Evolutionary conservation across 352 stramenopile genomes (phyloP), one percentile per base, ranked within the genome.

Genomic region (Phytophthora litchii): DNA sequence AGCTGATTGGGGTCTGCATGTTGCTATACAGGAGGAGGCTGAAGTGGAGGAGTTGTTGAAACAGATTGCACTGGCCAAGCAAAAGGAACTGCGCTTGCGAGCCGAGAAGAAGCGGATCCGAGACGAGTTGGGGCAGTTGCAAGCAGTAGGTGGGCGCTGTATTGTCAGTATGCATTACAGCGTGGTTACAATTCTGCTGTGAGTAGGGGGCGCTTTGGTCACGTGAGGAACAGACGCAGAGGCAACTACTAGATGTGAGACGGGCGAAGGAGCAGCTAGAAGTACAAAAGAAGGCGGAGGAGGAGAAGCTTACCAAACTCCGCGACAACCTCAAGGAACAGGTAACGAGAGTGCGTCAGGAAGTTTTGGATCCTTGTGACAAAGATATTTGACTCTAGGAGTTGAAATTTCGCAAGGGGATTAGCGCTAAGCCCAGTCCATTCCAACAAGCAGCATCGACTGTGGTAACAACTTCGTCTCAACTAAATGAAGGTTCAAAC

Each of bases 31-130:
- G 65, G 64, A 67, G 14, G 60, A 83, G n/a, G 61, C 57, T 11
- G 76, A 89, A 21, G 77, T 91, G 19, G 81, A 89, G 37, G 63
- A 50, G 60, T 64, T 91, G 51, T 65, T 91, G 40, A 62, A 55
- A 32, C 57, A 89, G 62, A 73, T 91, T 54, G 64, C 70, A 13
- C 50, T 41, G 23, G 63, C 75, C 19, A 91, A 91, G 54, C 75
- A 86, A 35, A 77, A 72, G 55, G 81, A 91, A 46, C 72, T 89
- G 48, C 62, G 69, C n/a, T 57, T 89, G n/a, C 74, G 71, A 14
- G 77, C 62, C 11, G 81, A 91, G 72, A 89, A 88, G 53, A 80
- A 86, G 65, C 79, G 76, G 31, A 66, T 91, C 36, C 79, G 79
- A 17, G 60, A 63, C 43, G 79, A 88, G 34, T 67, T 89, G 7